A percentile compares a stretch with the other conserved stretches of the same genome.
phyloP scores from a whole-genome alignment of 768 basidiomycete genomes.

The Leccinum disarticulatum region DNA sequence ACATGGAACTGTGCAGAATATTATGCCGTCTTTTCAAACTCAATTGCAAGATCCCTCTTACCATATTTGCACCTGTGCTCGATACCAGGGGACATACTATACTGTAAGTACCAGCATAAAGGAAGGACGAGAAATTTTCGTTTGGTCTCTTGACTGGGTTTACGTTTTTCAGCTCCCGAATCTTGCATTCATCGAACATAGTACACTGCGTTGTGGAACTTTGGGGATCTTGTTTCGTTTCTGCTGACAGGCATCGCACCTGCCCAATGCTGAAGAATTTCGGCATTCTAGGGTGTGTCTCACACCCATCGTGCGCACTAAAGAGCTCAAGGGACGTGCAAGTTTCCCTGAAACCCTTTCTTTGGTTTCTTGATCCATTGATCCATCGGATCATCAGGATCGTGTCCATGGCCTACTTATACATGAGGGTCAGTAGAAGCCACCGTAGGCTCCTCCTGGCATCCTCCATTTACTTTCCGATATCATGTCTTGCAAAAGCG shows the following conservation, averaged over 20 bases:
- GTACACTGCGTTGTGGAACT: no score
- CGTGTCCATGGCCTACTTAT: constrained; percentile 16
- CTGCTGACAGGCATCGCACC: neutral
- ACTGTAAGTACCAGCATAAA: neutral
- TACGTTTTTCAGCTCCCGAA: neutral
- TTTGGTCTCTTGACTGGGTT: no score
- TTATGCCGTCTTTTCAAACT: neutral
- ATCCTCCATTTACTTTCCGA: neutral
- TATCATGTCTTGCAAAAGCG: constrained; percentile 13
- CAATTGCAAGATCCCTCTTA: neutral
- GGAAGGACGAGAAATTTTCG: no score
- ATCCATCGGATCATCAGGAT: constrained; percentile 1
- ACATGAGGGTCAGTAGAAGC: neutral
- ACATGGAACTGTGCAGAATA: no score
- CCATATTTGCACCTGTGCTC: neutral
- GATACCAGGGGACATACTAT: neutral
- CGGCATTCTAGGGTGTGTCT: neutral
- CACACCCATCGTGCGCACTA: neutral
- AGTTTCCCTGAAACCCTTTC: neutral
- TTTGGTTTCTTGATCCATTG: constrained; percentile 1
- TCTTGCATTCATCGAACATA: neutral
- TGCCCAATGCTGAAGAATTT: neutral
- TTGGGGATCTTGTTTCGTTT: neutral
- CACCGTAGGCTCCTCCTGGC: neutral
- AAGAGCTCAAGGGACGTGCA: neutral